Base-by-base conservation (phyloP, 2,329 filamentous ascomycete species). In the Trichoderma sp. region DNA sequence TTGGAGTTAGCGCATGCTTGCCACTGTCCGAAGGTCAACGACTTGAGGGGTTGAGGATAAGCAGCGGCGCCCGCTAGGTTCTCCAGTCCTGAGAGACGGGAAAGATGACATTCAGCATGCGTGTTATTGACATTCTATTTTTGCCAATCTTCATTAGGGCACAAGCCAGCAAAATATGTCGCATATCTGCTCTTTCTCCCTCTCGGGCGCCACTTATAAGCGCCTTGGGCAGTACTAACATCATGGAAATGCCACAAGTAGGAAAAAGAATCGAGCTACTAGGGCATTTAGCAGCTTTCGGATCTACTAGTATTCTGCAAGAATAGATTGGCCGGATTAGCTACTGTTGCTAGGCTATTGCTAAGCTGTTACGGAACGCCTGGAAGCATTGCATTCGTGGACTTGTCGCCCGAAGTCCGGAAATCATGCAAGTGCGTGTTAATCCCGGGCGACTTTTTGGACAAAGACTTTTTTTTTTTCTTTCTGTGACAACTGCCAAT, bases 401-500 rank as follows among this genome's bases (percentile, higher is more conserved):
- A 33, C 29, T 35, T 63, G 60, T 40, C 40, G 27, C 31, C 37
- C 61, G 53, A 53, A 57, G 8, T 65, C 52, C 52, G 62, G 62
- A 55, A 21, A 65, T n/a, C 27, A 40, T 65, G 40, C 16, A 43
- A 43, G 40, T 43, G 35, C 52, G 62, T 47, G 4, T 27, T 27
- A 65, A 57, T 65, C 62, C 53, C 47, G 47, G 60, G 21, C 52
- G 60, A 16, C 35, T n/a, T 63, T 37, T 16, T 27, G 29, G 14
- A 2, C 1, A n/a, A 19, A 2, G 4, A 27, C 27, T 27, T 43
- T 7, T 43, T 43, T 43, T n/a, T 43, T 43, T 43, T 43, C 3
- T n/a, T 53, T 52, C 60, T 24, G 60, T 53, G 60, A 63, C 60
- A n/a, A 19, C 62, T 57, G 27, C 52, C 62, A 65, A 65, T 65